Evolutionary conservation across 176 grass and related monocot genomes (phyloP), one percentile per base, ranked within the genome.

Genomic region (Aegilops sharonensis): DNA sequence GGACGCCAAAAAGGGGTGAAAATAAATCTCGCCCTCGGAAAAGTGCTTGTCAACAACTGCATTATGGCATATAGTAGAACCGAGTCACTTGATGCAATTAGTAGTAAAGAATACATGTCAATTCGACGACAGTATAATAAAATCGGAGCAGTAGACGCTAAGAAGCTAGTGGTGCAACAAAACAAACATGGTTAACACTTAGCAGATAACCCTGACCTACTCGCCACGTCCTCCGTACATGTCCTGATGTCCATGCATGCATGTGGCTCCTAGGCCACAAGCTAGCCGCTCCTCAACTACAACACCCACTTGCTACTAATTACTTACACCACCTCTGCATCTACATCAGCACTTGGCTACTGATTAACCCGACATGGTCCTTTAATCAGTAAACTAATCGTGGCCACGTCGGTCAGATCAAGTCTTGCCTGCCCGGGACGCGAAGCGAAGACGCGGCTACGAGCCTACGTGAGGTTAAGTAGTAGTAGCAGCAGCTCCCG

Each of bases 181-280:
- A 37, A 65, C 20, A 65, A 27, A 74, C 40, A 27, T 27, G n/a
- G 23, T 3, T 12, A 45, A 45, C 39, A 45, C 71, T 3, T 4
- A 27, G 43, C 71, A 14, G 35, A 83, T 30, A 83, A 71, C 23
- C 42, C 60, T 45, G n/a, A 77, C 14, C 88, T 57, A 57, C 66
- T 14, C 66, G 74, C 84, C 85, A 87, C 80, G 84, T 79, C 89
- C 74, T 68, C 84, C 71, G 14, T 45, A 40, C 43, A 50, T 48
- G 6, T 47, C 11, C 1, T 47, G 43, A 47, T 4, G 11, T 75
- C n/a, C 23, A 68, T 59, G 6, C 80, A 11, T 15, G 74, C 83
- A 29, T 64, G 12, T 47, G 23, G 12, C 70, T 35, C 54, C 64
- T 9, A 52, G 70, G 21, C 17, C 18, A 52, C 45, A 48, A 48